Evolutionary conservation across 345 rosid genomes (phyloP).

Genomic region (Citrus australasica): DNA sequence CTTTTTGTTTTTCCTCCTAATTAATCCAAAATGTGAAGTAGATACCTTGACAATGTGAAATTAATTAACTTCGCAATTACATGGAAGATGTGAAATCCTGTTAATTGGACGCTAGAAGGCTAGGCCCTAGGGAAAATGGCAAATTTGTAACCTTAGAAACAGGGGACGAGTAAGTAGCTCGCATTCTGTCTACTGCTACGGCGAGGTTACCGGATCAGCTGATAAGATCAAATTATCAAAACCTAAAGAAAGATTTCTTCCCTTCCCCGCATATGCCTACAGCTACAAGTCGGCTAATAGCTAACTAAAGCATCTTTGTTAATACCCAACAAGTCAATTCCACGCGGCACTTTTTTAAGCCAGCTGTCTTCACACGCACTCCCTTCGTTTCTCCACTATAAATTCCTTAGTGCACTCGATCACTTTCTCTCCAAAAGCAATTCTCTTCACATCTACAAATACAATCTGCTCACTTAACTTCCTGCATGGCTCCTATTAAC

Average conservation of each 20-base stretch:
- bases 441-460: too few species aligned
- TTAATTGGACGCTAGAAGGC: too few species aligned
- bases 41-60: too few species aligned
- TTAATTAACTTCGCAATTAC: too few species aligned
- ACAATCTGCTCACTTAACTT: neutral
- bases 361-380: neutral
- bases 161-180: neutral
- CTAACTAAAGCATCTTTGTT: too few species aligned
- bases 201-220: neutral
- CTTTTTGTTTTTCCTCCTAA: neutral
- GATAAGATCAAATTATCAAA: neutral
- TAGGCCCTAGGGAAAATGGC: too few species aligned
- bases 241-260: neutral
- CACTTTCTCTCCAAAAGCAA: neutral
- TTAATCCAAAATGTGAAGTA: too few species aligned
- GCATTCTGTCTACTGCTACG: neutral
- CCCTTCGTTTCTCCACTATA: neutral
- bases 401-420: neutral
- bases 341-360: neutral
- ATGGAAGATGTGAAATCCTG: too few species aligned
- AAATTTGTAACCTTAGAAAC: neutral
- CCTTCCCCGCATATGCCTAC: neutral
- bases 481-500: constrained; percentile 5
- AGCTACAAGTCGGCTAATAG: too few species aligned
- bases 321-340: neutral